Evolutionary conservation across 768 basidiomycete species (phyloP), one percentile per base, ranked within the genome.

Genomic region (Leccinum imitatum): DNA sequence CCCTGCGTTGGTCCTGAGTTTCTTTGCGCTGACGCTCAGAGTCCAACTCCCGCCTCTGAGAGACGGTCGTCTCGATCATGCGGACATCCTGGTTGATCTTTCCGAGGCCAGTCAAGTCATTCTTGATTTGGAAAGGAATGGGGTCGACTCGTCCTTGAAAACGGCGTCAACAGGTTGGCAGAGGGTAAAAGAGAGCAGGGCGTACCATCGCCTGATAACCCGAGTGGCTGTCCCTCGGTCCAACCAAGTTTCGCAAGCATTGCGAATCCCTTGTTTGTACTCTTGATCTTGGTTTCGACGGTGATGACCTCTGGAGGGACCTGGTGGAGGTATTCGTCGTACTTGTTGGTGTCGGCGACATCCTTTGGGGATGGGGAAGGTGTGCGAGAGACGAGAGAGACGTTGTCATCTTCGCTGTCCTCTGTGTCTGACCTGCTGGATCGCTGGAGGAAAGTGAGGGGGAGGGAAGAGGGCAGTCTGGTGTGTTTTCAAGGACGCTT

Each of bases 51-150:
- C 91, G 86, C 31, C 92, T 84, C 65, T 90, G 89, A 8, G 91
- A 87, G 25, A 93, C 91, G 8, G 91, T 92, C 0, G 87, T 86
- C 72, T 93, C 90, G 50, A 92, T 89, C 86, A 93, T 88, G 44
- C 85, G 84, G 46, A 89, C 83, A 71, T 94, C 92, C 69, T 91
- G 89, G 56, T 73, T 88, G 4, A 79, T 79, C 70, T 92, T 93
- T 15, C 92, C 92, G 17, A 94, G 80, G 13, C 92, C 92, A 23
- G 87, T 90, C 47, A 83, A 77, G 67, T 93, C 92, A 39, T 79
- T 80, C 71, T 93, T 93, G 65, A 91, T 76, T 57, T 86, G 81
- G 71, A 93, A 93, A 9, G 92, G 91, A 47, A 94, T 79, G 2
- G 92, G 92, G 50, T 94, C 91, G 55, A 89, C 80, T 57, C 91